Conservation (phyloP, 106 monocot genomes). For the Dendrobium officinale region DNA sequence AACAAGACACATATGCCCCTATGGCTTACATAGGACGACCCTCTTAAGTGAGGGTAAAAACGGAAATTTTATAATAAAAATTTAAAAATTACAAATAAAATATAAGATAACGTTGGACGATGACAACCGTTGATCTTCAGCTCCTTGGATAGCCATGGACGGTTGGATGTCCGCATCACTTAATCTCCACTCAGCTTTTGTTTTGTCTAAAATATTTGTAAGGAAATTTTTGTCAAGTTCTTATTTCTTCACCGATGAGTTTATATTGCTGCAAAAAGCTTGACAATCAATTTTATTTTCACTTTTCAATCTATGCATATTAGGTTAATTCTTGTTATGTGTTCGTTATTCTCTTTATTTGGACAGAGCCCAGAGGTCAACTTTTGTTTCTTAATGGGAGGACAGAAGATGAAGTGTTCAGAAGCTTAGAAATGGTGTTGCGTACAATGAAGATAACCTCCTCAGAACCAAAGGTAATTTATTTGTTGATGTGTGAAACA, state of each 20-base stretch:
- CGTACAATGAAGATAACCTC: slow-evolving; percentile 76
- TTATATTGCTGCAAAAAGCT: slow-evolving; percentile 4
- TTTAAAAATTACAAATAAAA: too few relatives aligned
- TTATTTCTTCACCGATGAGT: neutral
- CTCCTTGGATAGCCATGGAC: too few relatives aligned
- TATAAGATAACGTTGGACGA: too few relatives aligned
- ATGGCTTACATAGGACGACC: too few relatives aligned
- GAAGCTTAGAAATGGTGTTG: slow-evolving; percentile 76
- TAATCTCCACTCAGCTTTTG: neutral
- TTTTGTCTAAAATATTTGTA: neutral
- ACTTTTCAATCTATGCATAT: neutral
- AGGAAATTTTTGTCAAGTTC: neutral
- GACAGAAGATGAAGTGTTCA: slow-evolving; percentile 81
- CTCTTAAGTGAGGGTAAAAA: too few relatives aligned
- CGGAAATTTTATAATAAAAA: too few relatives aligned
- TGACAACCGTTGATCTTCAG: too few relatives aligned
- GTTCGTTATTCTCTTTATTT: neutral
- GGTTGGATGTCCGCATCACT: neutral
- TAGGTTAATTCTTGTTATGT: neutral
- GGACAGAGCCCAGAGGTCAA: slow-evolving; percentile 84
- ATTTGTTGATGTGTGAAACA: slow-evolving; percentile 5
- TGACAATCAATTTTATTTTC: neutral
- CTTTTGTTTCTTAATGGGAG: slow-evolving; percentile 82
- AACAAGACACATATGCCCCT: too few relatives aligned
- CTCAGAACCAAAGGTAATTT: slow-evolving; percentile 74